Evolutionary conservation across 805 yeast genomes (phyloP).

Genomic region (Starmerella floricola): DNA sequence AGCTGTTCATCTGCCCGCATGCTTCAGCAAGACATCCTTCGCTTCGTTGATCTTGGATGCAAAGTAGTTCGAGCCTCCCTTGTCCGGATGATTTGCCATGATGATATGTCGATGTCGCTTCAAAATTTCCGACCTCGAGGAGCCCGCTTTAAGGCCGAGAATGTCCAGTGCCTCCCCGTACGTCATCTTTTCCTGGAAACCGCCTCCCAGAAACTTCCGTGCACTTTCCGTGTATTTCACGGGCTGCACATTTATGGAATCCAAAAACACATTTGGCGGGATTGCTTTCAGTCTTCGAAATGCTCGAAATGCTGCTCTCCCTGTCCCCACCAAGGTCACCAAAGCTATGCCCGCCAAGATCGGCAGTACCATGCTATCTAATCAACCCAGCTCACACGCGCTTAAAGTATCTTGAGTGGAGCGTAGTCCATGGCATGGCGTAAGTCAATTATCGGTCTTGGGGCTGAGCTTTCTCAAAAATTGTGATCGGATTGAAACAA

Average conservation of each 20-base stretch:
- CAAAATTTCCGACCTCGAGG: constrained; percentile 46
- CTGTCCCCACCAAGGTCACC: constrained; percentile 23
- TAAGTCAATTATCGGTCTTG: too few species aligned
- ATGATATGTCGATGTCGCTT: constrained; percentile 73
- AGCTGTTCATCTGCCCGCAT: not conserved
- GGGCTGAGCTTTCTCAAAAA: too few species aligned
- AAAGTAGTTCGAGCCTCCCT: constrained; percentile 79
- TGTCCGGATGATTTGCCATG: constrained; percentile 88
- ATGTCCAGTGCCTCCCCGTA: constrained; percentile 43
- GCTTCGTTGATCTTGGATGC: constrained; percentile 93
- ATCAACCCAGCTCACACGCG: too few species aligned
- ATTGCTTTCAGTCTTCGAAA: constrained; percentile 22
- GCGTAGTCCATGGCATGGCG: too few species aligned
- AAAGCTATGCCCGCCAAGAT: constrained; percentile 25
- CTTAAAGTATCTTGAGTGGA: too few species aligned
- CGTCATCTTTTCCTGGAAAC: constrained; percentile 34
- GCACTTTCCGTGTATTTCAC: constrained; percentile 7
- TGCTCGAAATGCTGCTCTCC: constrained; percentile 29
- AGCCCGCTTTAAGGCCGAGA: constrained; percentile 31
- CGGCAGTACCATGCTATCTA: constrained; percentile 23
- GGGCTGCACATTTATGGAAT: constrained; percentile 10
- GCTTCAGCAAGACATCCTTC: constrained; percentile 11
- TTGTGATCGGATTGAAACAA: too few species aligned
- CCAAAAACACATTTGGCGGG: constrained; percentile 26
- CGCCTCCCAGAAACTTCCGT: constrained; percentile 25